A percentile compares a stretch with the other conserved stretches of the same genome.
These are phyloP conservation scores for Ogataea haglerorum DNA, from an alignment of 805 yeast species.

Conservation along the genomic window DNA sequence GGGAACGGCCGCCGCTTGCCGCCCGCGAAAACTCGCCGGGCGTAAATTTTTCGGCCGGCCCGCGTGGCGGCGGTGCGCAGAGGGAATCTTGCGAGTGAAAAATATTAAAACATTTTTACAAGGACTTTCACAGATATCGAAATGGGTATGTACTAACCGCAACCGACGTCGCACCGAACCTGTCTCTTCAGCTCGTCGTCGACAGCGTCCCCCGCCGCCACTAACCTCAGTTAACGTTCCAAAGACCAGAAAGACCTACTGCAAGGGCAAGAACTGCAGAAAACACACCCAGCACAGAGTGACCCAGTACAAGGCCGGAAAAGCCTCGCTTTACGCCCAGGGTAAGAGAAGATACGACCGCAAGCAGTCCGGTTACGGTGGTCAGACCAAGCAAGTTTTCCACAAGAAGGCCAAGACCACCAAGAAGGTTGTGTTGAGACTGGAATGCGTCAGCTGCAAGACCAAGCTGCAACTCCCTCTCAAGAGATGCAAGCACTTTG, in stretches of 20 bases:
- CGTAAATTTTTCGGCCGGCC: background rate
- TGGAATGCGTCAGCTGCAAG: constrained; percentile 98
- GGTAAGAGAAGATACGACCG: constrained; percentile 99
- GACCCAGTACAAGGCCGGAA: constrained; percentile 99
- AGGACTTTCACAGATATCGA: constrained; percentile 12
- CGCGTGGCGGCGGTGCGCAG: constrained; percentile 3
- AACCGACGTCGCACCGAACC: background rate
- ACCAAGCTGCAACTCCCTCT: constrained; percentile 96
- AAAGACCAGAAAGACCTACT: constrained; percentile 99
- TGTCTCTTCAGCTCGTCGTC: background rate
- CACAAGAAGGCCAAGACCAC: constrained; percentile 99
- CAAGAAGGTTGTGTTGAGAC: constrained; percentile 99
- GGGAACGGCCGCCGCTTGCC: background rate
- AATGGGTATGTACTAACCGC: constrained; percentile 18
- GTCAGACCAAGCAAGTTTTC: constrained; percentile 99
- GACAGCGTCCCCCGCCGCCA: background rate
- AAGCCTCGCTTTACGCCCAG: constrained; percentile 98
- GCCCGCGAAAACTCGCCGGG: background rate
- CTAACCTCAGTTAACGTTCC: constrained; percentile 88
- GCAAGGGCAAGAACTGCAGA: constrained; percentile 98
- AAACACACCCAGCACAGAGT: constrained; percentile 99
- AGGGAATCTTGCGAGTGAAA: constrained; percentile 3
- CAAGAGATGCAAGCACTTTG: constrained; percentile 99
- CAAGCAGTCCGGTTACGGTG: constrained; percentile 99
- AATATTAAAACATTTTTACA: constrained; percentile 6